A percentile compares a stretch with the other conserved stretches of the same genome.
These are phyloP conservation scores for Saccharomyces mikatae DNA, from an alignment of 805 yeast genomes.

Conservation along the genomic window DNA sequence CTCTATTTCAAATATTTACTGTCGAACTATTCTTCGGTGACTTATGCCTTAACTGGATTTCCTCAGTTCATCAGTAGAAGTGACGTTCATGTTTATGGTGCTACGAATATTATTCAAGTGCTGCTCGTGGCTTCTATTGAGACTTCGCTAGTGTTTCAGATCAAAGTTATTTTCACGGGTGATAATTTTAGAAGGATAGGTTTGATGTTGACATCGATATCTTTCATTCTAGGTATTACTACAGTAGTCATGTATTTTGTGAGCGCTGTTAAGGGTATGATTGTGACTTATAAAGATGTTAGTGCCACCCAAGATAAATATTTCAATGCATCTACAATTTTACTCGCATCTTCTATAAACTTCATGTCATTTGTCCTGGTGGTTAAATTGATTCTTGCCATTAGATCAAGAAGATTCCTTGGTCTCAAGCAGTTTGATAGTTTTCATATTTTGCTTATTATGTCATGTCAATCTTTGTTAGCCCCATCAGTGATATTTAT, in stretches of 20 bases:
- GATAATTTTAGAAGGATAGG: slow-evolving; percentile 42
- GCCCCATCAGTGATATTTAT: slow-evolving; percentile 67
- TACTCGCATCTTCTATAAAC: slow-evolving; percentile 63
- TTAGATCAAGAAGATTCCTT: slow-evolving; percentile 60
- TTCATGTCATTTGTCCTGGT: slow-evolving; percentile 53
- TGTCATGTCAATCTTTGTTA: slow-evolving; percentile 74
- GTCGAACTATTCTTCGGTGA: slow-evolving; percentile 43
- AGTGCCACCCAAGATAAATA: slow-evolving; percentile 31
- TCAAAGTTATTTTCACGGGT: slow-evolving; percentile 58
- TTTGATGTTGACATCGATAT: slow-evolving; percentile 30
- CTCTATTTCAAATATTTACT: slow-evolving; percentile 48
- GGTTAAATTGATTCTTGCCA: slow-evolving; percentile 59
- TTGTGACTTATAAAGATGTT: slow-evolving; percentile 26
- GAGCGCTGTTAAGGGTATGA: slow-evolving; percentile 40
- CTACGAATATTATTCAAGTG: slow-evolving; percentile 52
- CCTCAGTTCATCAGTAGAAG: slow-evolving; percentile 31
- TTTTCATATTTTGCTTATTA: slow-evolving; percentile 70
- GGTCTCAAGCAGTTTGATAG: slow-evolving; percentile 81
- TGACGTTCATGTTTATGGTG: slow-evolving; percentile 46
- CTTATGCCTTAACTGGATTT: slow-evolving; percentile 42
- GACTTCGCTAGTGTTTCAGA: slow-evolving; percentile 61
- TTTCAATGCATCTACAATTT: slow-evolving; percentile 46
- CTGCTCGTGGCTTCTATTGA: slow-evolving; percentile 56
- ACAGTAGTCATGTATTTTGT: slow-evolving; percentile 54
- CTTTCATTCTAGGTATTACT: slow-evolving; percentile 42